Evolutionary conservation across 495 filamentous ascomycete species (phyloP).

Genomic region (Penicillium atrosanguineum): DNA sequence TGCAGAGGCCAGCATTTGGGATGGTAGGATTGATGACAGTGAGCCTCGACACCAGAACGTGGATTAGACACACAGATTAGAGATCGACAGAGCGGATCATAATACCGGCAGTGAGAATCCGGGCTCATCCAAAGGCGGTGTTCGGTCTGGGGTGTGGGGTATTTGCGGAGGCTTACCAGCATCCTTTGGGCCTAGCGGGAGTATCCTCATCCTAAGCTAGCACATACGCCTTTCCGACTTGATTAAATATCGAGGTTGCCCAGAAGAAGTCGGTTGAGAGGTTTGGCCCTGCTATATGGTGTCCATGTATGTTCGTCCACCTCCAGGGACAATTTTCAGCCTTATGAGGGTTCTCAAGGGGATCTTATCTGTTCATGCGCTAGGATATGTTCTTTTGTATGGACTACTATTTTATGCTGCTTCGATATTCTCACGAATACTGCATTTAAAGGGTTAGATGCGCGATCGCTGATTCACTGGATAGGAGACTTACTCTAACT

Average conservation of each 20-base stretch:
- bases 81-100: constrained; percentile 2
- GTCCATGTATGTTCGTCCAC: neutral
- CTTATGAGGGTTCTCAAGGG: too few species aligned
- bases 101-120: neutral
- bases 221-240: neutral
- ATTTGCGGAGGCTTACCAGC: neutral
- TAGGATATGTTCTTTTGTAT: too few species aligned
- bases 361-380: neutral
- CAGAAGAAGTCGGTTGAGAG: neutral
- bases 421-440: neutral
- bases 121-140: constrained; percentile 26
- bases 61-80: neutral
- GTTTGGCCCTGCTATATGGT: neutral
- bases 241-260: neutral
- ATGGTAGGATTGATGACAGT: neutral
- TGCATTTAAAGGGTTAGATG: neutral
- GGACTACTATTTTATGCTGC: neutral
- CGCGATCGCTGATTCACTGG: neutral
- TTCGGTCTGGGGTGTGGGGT: constrained; percentile 15
- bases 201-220: too few species aligned
- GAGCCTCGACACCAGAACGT: neutral
- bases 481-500: neutral
- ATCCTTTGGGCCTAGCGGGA: too few species aligned
- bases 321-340: neutral
- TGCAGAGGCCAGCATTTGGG: constrained; percentile 7